These are phyloP conservation scores for Bacterosira constricta DNA, from an alignment of 108 stramenopile genomes.

Conservation along the genomic window DNA sequence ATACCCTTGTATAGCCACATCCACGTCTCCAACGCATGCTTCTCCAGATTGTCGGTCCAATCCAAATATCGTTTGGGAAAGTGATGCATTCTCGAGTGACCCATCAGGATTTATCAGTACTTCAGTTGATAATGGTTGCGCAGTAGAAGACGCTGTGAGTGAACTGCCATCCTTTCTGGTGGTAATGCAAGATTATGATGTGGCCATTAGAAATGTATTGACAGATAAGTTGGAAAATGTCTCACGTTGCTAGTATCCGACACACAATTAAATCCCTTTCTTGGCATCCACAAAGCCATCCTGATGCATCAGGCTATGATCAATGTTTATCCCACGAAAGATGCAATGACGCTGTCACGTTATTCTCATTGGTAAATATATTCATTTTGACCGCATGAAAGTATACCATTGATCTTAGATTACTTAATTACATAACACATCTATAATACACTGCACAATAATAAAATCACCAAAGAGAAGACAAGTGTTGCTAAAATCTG, in stretches of 20 bases:
- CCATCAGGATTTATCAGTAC: conserved; percentile 58
- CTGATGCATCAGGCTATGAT: background rate
- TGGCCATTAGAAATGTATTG: conserved; percentile 8
- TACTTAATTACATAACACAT: too few species aligned
- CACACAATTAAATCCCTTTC: conserved; percentile 43
- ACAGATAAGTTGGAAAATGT: conserved; percentile 14
- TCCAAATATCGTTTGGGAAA: conserved; percentile 64
- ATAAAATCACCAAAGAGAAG: too few species aligned
- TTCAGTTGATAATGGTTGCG: background rate
- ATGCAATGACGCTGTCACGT: conserved; percentile 3
- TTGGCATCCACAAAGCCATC: conserved; percentile 4
- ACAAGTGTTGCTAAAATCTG: too few species aligned
- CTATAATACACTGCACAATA: too few species aligned
- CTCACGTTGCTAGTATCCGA: conserved; percentile 29
- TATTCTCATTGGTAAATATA: conserved; percentile 31
- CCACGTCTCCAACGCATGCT: conserved; percentile 43
- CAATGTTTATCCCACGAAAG: background rate
- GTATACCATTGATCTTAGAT: too few species aligned
- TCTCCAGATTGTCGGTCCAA: conserved; percentile 71
- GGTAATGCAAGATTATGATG: conserved; percentile 45
- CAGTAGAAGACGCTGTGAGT: background rate
- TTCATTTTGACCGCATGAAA: conserved; percentile 45
- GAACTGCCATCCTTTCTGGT: conserved; percentile 27
- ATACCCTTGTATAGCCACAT: conserved; percentile 82
- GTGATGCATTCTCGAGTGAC: conserved; percentile 67